Conservation (phyloP, 1,139 yeast species). For the Scheffersomyces illinoinensis region DNA sequence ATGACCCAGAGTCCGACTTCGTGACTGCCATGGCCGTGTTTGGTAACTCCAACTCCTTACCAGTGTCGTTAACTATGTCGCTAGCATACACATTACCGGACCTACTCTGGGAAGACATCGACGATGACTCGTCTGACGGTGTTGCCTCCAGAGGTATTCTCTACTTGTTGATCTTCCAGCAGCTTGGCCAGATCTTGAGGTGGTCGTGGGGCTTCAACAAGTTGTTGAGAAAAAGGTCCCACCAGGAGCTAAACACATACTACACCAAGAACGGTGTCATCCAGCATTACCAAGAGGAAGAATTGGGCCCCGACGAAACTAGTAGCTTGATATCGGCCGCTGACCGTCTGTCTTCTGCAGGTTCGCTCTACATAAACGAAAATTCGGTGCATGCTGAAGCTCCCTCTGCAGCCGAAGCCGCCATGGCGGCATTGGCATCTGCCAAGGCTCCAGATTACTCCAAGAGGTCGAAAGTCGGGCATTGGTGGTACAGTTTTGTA, state of each 20-base stretch:
- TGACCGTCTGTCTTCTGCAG: not conserved
- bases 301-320: conserved; percentile 7
- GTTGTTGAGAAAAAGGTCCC: conserved; percentile 55
- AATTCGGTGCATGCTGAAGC: not conserved
- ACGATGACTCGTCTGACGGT: conserved; percentile 63
- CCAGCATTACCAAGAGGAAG: not conserved
- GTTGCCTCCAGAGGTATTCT: conserved; percentile 81
- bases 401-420: not conserved
- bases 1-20: conserved; percentile 68
- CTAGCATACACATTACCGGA: conserved; percentile 73
- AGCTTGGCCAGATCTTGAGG: conserved; percentile 77
- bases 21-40: conserved; percentile 90
- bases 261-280: conserved; percentile 14
- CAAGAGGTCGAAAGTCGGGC: conserved; percentile 8
- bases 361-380: not conserved
- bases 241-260: conserved; percentile 39
- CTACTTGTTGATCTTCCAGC: conserved; percentile 78
- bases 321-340: conserved; percentile 2
- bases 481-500: conserved; percentile 5
- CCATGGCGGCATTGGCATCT: conserved; percentile 2
- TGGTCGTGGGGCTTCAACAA: conserved; percentile 95
- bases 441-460: not conserved
- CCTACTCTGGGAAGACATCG: conserved; percentile 71
- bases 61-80: conserved; percentile 74
- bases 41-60: conserved; percentile 79